Conservation (phyloP, 805 yeast species). For the Candida corydali region DNA sequence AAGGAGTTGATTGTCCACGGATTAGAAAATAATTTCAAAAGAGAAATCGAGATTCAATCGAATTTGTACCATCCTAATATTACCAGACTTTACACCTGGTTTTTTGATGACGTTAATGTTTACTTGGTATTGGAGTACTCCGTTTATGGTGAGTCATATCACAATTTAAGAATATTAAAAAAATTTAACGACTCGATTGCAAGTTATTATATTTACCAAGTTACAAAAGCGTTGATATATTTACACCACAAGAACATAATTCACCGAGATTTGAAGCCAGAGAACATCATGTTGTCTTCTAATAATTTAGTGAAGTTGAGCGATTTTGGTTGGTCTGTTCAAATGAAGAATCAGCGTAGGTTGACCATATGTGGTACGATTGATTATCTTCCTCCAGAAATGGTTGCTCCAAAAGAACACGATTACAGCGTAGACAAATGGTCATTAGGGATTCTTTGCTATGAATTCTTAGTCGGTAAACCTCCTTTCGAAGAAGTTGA, state of each 20-base stretch:
- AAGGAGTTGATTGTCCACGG: constrained; percentile 68
- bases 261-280: constrained; percentile 94
- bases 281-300: constrained; percentile 75
- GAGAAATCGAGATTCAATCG: constrained; percentile 91
- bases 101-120: constrained; percentile 75
- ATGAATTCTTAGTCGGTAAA: constrained; percentile 79
- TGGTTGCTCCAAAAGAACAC: constrained; percentile 80
- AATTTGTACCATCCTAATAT: constrained; percentile 74
- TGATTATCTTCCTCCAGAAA: constrained; percentile 93
- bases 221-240: constrained; percentile 73
- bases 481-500: constrained; percentile 91
- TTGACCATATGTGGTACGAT: constrained; percentile 91
- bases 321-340: constrained; percentile 95
- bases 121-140: constrained; percentile 83
- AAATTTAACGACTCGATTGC: constrained; percentile 73
- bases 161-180: constrained; percentile 58
- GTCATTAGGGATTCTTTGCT: constrained; percentile 86
- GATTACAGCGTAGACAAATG: constrained; percentile 81
- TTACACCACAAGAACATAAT: constrained; percentile 77
- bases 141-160: constrained; percentile 82
- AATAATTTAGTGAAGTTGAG: constrained; percentile 78
- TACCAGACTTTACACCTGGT: constrained; percentile 78
- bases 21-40: constrained; percentile 77
- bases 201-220: constrained; percentile 75
- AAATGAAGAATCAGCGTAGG: constrained; percentile 35